Evolutionary conservation across 768 basidiomycete genomes (phyloP), one percentile per base, ranked within the genome.

Genomic region (Suillus paluster): DNA sequence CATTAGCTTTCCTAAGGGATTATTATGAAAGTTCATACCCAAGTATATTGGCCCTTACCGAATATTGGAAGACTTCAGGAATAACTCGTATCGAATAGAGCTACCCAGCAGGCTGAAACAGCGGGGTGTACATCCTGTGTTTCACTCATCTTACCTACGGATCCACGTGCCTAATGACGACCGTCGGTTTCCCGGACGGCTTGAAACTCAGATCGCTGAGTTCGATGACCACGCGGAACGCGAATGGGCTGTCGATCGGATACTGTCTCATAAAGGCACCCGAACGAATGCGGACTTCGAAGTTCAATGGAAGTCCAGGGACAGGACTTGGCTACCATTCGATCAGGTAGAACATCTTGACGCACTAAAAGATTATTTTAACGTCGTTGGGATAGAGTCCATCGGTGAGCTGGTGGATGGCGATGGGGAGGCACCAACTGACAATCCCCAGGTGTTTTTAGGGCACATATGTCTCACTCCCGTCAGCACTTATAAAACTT

Each of bases 91-190:
- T 49, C 39, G 48, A 1, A 8, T 78, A 0, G 71, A 76, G 2
- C 44, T 80, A 33, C 73, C 75, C 0, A 2, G 52, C 2, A 68
- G 70, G 0, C 42, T 79, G n/a, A 66, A 64, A n/a, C 45, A 62
- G 8, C 48, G 68, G 1, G 66, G 73, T 0, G 66, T 79, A 1
- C 73, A 77, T 56, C 46, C 62, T 10, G 65, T 63, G 2, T 79
- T 79, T 54, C 78, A 79, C 58, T 68, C 75, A 0, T 72, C 67
- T 6, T 63, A 75, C 10, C 66, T 79, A 0, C 53, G 73, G 0
- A 67, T 72, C 25, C 77, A 79, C 53, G 58, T 68, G 3, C 73
- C 73, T 0, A 79, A 78, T 61, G 74, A 78, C 57, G 74, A 79
- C 53, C 15, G 69, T 3, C 45, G 61, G 27, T 77, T 76, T 52